A percentile compares a stretch with the other conserved stretches of the same genome.
These are phyloP conservation scores for Polyporus arcularius DNA, from an alignment of 768 basidiomycete species.

Conservation along the genomic window DNA sequence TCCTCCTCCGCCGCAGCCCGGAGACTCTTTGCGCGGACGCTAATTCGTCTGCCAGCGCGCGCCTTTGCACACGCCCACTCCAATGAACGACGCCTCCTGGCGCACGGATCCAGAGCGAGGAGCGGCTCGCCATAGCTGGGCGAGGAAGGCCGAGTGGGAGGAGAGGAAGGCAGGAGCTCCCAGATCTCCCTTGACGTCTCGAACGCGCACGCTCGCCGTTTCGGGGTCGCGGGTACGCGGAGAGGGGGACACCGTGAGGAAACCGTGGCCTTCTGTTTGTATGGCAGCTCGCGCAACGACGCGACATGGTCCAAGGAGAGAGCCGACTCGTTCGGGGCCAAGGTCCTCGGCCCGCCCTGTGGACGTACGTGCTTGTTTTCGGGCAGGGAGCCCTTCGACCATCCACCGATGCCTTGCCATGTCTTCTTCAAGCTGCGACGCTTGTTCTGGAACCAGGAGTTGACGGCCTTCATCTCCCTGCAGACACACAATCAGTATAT, in stretches of 20 bases:
- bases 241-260: constrained; percentile 18
- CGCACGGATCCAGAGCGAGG: constrained; percentile 43
- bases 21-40: not conserved
- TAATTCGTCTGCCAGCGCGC: constrained; percentile 29
- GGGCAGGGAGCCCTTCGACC: constrained; percentile 20
- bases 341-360: constrained; percentile 20
- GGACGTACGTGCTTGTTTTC: constrained; percentile 24
- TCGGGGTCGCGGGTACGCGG: constrained; percentile 10
- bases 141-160: constrained; percentile 54
- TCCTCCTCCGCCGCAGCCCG: constrained; percentile 17
- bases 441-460: constrained; percentile 87
- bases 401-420: constrained; percentile 17
- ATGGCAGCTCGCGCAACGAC: constrained; percentile 48
- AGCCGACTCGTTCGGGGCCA: constrained; percentile 32
- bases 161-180: constrained; percentile 61
- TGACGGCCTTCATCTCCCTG: constrained; percentile 48
- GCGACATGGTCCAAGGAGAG: constrained; percentile 60
- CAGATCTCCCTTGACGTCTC: constrained; percentile 24
- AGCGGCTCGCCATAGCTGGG: constrained; percentile 46
- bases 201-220: not conserved
- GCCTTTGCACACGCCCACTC: constrained; percentile 74
- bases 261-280: constrained; percentile 11
- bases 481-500: not conserved
- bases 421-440: constrained; percentile 55
- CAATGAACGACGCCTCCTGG: constrained; percentile 53